These are phyloP conservation scores for Paecilomyces sp. DNA, from an alignment of 2,329 filamentous ascomycete genomes.

Conservation along the genomic window DNA sequence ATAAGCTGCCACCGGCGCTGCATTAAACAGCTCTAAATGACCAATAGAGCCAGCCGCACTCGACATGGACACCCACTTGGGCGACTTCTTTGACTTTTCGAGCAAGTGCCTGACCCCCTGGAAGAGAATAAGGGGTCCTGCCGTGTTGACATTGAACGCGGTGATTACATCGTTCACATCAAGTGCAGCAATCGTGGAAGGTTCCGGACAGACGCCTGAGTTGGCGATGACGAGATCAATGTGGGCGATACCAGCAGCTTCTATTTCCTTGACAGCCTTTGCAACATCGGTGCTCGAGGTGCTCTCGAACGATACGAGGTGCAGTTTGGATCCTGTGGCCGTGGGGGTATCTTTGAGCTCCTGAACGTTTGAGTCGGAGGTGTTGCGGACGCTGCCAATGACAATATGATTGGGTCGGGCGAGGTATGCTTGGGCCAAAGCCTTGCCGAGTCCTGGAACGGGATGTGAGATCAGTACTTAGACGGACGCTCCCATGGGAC, in stretches of 20 bases:
- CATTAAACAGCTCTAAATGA: not conserved
- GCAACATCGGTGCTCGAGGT: constrained; percentile 24
- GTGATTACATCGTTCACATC: constrained; percentile 12
- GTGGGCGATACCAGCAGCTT: constrained; percentile 26
- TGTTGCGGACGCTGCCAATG: constrained; percentile 1
- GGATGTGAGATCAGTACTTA: not conserved
- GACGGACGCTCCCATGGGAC: not conserved
- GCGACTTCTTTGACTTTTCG: constrained; percentile 3
- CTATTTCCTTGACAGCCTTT: constrained; percentile 24
- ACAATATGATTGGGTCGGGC: constrained; percentile 1
- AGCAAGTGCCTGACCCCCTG: constrained; percentile 9
- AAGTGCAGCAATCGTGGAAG: constrained; percentile 9
- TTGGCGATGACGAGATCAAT: constrained; percentile 50
- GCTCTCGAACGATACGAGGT: constrained; percentile 40
- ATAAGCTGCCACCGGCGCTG: not conserved
- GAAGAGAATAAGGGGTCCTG: constrained; percentile 22
- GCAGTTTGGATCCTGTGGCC: constrained; percentile 27
- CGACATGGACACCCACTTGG: constrained; percentile 11
- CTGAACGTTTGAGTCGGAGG: not conserved
- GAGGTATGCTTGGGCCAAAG: constrained; percentile 2
- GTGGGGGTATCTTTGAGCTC: constrained; percentile 21
- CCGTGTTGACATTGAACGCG: constrained; percentile 25
- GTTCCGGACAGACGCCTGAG: constrained; percentile 33
- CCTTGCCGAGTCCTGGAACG: not conserved
- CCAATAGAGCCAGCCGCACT: constrained; percentile 1